Percentiles rank a stretch among this genome's conserved stretches.
Conservation (phyloP, 2,329 filamentous ascomycete genomes). For the Dactylellina parvicollis region DNA sequence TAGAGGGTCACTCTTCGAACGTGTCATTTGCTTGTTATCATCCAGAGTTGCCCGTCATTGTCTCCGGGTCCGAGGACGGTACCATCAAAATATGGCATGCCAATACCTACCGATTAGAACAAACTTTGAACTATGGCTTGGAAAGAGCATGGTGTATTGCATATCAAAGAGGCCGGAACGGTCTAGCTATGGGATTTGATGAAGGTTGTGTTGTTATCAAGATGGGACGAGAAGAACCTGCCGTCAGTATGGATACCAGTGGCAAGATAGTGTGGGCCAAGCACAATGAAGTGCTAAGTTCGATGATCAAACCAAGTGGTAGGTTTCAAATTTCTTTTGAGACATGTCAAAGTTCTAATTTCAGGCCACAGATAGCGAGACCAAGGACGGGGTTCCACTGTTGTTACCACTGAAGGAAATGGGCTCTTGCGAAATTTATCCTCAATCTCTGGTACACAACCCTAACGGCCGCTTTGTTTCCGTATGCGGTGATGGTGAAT, state of each 20-base stretch:
- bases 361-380: slow-evolving; percentile 69
- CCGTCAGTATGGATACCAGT: slow-evolving; percentile 94
- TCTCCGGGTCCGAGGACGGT: slow-evolving; percentile 96
- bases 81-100: slow-evolving; percentile 99
- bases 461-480: slow-evolving; percentile 91
- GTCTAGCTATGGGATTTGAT: slow-evolving; percentile 94
- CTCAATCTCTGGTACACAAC: slow-evolving; percentile 93
- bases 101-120: slow-evolving; percentile 95
- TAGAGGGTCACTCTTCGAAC: slow-evolving; percentile 97
- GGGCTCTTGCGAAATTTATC: slow-evolving; percentile 95
- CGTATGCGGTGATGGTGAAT: slow-evolving; percentile 94
- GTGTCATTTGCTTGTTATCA: slow-evolving; percentile 99
- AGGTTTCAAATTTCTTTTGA: slow-evolving; percentile 58
- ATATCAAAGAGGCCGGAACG: slow-evolving; percentile 93
- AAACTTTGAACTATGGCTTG: slow-evolving; percentile 93
- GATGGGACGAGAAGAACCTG: slow-evolving; percentile 95
- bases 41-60: slow-evolving; percentile 94
- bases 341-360: slow-evolving; percentile 12
- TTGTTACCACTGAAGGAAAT: slow-evolving; percentile 91
- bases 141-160: slow-evolving; percentile 98
- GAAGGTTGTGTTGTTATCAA: slow-evolving; percentile 98
- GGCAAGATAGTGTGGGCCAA: slow-evolving; percentile 97
- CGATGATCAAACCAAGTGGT: slow-evolving; percentile 90
- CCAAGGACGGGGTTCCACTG: slow-evolving; percentile 91
- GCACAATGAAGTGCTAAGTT: slow-evolving; percentile 93